Conservation (phyloP, 768 basidiomycete genomes). For the Leucogyrophana mollusca region DNA sequence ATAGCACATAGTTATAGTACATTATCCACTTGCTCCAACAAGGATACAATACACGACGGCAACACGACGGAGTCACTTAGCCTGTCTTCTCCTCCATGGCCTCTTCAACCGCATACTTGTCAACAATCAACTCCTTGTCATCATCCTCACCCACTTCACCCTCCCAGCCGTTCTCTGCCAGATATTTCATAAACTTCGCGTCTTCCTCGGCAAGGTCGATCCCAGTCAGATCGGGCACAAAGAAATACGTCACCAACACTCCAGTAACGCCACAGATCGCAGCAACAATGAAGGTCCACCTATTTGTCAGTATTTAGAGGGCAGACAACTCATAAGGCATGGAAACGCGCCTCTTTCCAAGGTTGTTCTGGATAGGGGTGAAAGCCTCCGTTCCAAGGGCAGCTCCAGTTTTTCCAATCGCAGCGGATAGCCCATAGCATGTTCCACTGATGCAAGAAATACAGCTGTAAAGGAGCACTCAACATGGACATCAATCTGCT, state of each 20-base stretch:
- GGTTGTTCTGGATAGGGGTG: slow-evolving; percentile 63
- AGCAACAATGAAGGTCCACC: slow-evolving; percentile 68
- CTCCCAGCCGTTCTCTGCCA: slow-evolving; percentile 63
- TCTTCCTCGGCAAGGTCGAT: slow-evolving; percentile 69
- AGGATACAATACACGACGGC: too few relatives aligned
- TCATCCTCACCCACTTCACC: slow-evolving; percentile 61
- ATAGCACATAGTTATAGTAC: too few relatives aligned
- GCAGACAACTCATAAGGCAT: neutral
- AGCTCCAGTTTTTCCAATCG: slow-evolving; percentile 69
- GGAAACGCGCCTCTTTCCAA: slow-evolving; percentile 55
- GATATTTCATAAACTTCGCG: slow-evolving; percentile 55
- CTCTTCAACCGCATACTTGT: slow-evolving; percentile 13
- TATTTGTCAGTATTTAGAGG: slow-evolving; percentile 16
- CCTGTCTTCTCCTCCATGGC: slow-evolving; percentile 10
- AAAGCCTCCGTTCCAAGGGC: slow-evolving; percentile 71
- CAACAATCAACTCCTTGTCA: slow-evolving; percentile 27
- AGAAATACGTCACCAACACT: slow-evolving; percentile 65
- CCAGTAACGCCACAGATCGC: slow-evolving; percentile 68
- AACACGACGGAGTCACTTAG: neutral
- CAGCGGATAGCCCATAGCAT: slow-evolving; percentile 68
- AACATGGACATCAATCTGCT: slow-evolving; percentile 1
- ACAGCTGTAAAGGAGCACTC: neutral
- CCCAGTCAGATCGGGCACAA: slow-evolving; percentile 66
- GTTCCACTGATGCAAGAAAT: slow-evolving; percentile 52
- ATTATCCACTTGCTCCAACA: too few relatives aligned